Conservation (phyloP, 1,284 basidiomycete genomes). For the Ceratobasidium sp. region DNA sequence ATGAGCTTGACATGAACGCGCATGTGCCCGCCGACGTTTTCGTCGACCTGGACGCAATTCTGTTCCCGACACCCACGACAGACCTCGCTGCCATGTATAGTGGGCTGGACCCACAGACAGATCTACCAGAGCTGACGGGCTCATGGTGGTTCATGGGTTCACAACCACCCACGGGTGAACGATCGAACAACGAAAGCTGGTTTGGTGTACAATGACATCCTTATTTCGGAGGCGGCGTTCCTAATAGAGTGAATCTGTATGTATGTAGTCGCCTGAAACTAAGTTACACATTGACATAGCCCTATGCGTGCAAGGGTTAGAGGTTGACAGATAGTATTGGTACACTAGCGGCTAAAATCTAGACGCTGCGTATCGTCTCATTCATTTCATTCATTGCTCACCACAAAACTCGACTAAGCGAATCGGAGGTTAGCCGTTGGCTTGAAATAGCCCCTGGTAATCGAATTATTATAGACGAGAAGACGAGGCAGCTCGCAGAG, state of each 20-base stretch:
- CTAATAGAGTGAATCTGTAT: too few relatives aligned
- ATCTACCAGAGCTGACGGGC: constrained; percentile 3
- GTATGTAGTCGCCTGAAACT: too few relatives aligned
- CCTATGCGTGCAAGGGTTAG: constrained; percentile 11
- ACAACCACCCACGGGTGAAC: neutral
- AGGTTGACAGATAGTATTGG: neutral
- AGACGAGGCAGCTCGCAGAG: neutral
- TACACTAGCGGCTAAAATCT: constrained; percentile 14
- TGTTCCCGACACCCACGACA: neutral
- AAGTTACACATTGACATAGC: neutral
- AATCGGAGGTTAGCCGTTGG: constrained; percentile 8
- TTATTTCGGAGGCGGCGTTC: neutral
- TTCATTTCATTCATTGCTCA: constrained; percentile 24
- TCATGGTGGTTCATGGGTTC: constrained; percentile 30
- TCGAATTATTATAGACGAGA: neutral
- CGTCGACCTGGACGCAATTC: neutral
- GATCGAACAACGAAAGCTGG: neutral
- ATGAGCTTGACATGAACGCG: neutral
- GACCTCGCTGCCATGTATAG: constrained; percentile 11
- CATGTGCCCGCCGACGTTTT: neutral
- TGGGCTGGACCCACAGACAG: neutral
- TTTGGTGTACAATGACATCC: neutral
- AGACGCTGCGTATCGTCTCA: neutral
- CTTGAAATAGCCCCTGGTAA: neutral
- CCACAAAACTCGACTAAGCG: neutral